Conservation (phyloP, 2,329 filamentous ascomycete genomes). For the Cadophora gregata region DNA sequence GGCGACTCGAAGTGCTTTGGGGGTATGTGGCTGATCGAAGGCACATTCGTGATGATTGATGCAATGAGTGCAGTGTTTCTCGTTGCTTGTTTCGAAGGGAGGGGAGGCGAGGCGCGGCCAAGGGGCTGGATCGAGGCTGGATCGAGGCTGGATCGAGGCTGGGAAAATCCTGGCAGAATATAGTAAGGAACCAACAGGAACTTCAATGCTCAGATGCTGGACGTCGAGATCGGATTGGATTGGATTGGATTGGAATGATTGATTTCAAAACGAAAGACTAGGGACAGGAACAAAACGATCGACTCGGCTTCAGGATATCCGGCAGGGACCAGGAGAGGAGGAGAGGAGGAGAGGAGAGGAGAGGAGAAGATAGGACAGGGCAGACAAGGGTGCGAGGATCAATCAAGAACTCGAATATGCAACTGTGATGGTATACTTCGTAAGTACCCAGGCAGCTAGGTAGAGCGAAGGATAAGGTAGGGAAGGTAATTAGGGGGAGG, state of each 20-base stretch:
- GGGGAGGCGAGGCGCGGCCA: conserved; percentile 1
- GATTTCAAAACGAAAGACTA: background rate
- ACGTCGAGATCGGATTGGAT: too few relatives aligned
- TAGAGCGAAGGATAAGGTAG: too few relatives aligned
- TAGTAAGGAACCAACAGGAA: background rate
- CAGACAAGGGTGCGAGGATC: background rate
- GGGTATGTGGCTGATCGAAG: background rate
- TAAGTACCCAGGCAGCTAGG: too few relatives aligned
- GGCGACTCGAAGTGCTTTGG: conserved; percentile 31
- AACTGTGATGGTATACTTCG: background rate
- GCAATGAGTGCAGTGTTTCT: background rate
- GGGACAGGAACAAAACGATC: background rate
- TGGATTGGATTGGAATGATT: background rate
- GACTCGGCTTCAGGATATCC: background rate
- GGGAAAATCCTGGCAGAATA: conserved; percentile 18
- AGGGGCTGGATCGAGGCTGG: background rate
- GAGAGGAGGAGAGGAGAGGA: background rate
- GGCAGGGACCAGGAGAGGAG: background rate
- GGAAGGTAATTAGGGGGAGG: too few relatives aligned
- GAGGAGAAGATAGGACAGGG: too few relatives aligned
- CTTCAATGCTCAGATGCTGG: conserved; percentile 10
- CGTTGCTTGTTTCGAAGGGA: background rate
- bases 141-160: conserved; percentile 9
- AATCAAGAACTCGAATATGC: background rate
- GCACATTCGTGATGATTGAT: conserved; percentile 10